A percentile compares a stretch with the other conserved stretches of the same genome.
phyloP scores from a whole-genome alignment of 164 flowering plant species.

The Sedum album region DNA sequence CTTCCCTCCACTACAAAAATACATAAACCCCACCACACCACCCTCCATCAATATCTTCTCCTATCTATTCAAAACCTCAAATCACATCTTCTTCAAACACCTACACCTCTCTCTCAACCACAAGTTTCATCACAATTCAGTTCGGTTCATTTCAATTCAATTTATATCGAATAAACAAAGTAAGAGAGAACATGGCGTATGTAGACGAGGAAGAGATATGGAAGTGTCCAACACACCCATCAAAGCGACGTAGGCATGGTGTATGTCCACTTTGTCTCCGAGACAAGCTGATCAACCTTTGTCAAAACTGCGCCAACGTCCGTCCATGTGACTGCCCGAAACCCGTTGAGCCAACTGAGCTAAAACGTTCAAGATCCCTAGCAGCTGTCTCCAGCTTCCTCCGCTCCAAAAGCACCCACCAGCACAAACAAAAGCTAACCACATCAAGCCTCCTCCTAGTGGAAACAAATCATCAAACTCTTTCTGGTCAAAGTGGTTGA shows the following conservation, averaged over 20 bases:
- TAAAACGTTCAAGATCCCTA: background rate
- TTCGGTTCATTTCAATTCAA: background rate
- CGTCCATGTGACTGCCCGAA: background rate
- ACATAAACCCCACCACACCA: background rate
- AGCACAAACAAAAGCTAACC: background rate
- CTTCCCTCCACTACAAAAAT: background rate
- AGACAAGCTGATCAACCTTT: background rate
- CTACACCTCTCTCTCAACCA: background rate
- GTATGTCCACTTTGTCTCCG: conserved; percentile 1
- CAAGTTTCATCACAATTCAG: background rate
- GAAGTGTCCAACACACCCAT: background rate
- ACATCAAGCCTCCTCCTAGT: background rate
- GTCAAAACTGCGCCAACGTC: conserved; percentile 3
- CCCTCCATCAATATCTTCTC: background rate
- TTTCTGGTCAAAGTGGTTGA: background rate
- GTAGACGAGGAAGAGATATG: background rate
- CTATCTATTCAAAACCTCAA: background rate
- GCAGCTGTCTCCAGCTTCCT: background rate
- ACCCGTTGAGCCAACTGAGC: background rate
- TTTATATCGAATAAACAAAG: background rate
- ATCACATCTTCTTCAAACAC: background rate
- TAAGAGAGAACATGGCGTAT: background rate
- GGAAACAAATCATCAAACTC: background rate
- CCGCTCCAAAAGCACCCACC: conserved; percentile 2
- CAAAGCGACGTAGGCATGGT: conserved; percentile 1